A percentile compares a stretch with the other conserved stretches of the same genome.
Evolutionary conservation across 2,329 filamentous ascomycete genomes (phyloP).

Genomic region (Epichloe scottii): DNA sequence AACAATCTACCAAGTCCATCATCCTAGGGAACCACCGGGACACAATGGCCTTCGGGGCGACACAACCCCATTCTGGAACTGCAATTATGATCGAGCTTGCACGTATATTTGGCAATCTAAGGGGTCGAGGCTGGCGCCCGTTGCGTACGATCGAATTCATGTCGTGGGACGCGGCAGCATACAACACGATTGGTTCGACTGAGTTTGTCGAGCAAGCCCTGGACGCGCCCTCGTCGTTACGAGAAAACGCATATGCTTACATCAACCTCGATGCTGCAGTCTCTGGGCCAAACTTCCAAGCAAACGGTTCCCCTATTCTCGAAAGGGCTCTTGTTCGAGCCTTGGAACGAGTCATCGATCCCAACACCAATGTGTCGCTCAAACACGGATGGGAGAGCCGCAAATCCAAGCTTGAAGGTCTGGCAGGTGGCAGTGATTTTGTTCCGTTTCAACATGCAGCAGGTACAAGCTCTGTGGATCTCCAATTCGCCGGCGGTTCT

Average conservation of each 20-base stretch:
- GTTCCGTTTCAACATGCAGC: slow-evolving; percentile 86
- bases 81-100: slow-evolving; percentile 85
- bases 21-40: slow-evolving; percentile 91
- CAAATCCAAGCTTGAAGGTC: slow-evolving; percentile 47
- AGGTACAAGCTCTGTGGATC: slow-evolving; percentile 76
- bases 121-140: slow-evolving; percentile 71
- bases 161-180: slow-evolving; percentile 90
- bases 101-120: slow-evolving; percentile 69
- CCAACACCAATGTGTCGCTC: slow-evolving; percentile 57
- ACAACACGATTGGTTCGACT: slow-evolving; percentile 87
- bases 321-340: slow-evolving; percentile 58
- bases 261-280: slow-evolving; percentile 84
- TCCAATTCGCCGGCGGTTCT: slow-evolving; percentile 57
- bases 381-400: slow-evolving; percentile 63
- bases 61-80: slow-evolving; percentile 76
- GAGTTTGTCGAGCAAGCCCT: slow-evolving; percentile 86
- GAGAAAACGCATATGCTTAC: slow-evolving; percentile 69
- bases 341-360: slow-evolving; percentile 63
- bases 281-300: slow-evolving; percentile 60
- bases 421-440: slow-evolving; percentile 71
- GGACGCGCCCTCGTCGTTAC: slow-evolving; percentile 40
- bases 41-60: slow-evolving; percentile 79
- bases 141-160: slow-evolving; percentile 93
- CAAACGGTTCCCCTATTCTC: slow-evolving; percentile 71
- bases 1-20: slow-evolving; percentile 71